Percentiles rank a stretch among this genome's conserved stretches.
Evolutionary conservation across 345 rosid genomes (phyloP).

Genomic region (Clarkia xantiana): DNA sequence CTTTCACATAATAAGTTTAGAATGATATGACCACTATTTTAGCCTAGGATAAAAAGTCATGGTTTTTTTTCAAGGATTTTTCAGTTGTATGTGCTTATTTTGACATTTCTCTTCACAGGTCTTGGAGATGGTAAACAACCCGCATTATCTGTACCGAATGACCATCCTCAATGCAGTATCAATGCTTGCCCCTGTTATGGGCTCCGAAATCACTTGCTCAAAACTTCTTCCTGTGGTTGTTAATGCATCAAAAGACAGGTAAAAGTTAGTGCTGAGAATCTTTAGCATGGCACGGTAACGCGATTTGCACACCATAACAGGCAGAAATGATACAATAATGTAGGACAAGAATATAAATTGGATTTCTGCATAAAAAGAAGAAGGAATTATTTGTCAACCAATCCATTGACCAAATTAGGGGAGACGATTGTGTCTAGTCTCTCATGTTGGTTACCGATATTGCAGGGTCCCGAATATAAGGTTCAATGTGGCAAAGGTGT

Average conservation of each 20-base stretch:
- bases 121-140: conserved; percentile 57
- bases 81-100: background rate
- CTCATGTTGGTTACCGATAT: background rate
- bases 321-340: no score
- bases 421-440: no score
- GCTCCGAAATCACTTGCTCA: conserved; percentile 75
- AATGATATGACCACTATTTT: no score
- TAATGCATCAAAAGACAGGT: conserved; percentile 87
- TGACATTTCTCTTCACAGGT: conserved; percentile 30
- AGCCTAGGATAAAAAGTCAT: background rate
- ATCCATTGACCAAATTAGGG: no score
- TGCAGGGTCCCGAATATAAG: conserved; percentile 92
- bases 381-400: no score
- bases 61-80: background rate
- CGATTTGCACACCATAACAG: no score
- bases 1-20: no score
- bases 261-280: background rate
- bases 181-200: conserved; percentile 84
- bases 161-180: conserved; percentile 63
- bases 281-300: no score
- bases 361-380: no score
- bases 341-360: no score
- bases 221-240: conserved; percentile 59
- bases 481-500: conserved; percentile 89
- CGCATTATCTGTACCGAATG: conserved; percentile 86